Base-by-base conservation (phyloP, 176 grass and related monocot genomes). In the Phragmites australis region DNA sequence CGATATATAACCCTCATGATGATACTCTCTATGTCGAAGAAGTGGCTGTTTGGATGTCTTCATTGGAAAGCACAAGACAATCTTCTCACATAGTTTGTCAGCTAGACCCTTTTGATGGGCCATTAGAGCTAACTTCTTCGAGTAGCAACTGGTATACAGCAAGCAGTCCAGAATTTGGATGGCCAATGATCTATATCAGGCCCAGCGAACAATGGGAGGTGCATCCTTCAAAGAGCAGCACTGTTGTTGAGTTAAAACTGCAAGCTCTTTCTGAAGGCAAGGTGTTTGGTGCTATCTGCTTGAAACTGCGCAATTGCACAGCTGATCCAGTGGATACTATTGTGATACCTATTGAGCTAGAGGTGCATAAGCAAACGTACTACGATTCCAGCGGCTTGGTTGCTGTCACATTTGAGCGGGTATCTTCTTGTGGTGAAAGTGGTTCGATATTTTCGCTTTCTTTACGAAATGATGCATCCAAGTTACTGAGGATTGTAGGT, bases 1-100 rank as follows among this genome's bases (percentile, higher is more conserved):
- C 93, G 14, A 82, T 99, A 68, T 81, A 89, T 71, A 99, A 99
- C 67, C 96, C 90, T 66, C 91, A 86, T 44, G 86, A 91, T 69
- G 92, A 99, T 77, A 74, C 81, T 58, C 87, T 99, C 51, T 78
- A 76, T 80, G 86, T 99, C 2, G 79, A 91, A 56, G 92, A 91
- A 90, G 88, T 99, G 75, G 88, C 84, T 31, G 45, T 91, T 60
- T 95, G 96, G 92, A 87, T 99, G 48, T 95, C 90, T 81, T 72
- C 90, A 17, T 43, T 70, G 51, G 90, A 91, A 83, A 89, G 82
- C 55, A 80, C 65, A 77, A 72, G 87, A 54, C 88, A 91, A 69
- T 82, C 86, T 80, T 88, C 88, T 43, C 96, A 93, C 70, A 65
- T 87, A 45, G 85, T 95, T 90, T 99, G 96, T 84, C 77, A 79